Evolutionary conservation across 805 yeast species (phyloP), one percentile per base, ranked within the genome.

Genomic region (Hanseniaspora lindneri): DNA sequence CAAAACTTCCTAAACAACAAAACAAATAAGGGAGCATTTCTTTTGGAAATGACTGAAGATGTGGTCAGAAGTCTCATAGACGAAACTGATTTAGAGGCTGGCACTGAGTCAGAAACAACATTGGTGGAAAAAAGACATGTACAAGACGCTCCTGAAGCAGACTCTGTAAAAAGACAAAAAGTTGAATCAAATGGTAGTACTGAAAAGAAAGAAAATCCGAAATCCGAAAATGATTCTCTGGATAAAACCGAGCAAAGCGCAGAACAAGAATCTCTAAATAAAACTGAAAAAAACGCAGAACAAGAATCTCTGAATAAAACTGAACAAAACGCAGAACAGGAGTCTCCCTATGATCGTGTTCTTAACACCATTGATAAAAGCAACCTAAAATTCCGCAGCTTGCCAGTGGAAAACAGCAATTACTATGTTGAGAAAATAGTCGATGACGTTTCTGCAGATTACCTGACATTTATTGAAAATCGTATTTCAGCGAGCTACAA

Each of bases 1-100:
- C 61, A 61, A 46, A 61, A 57, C 41, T 64, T 64, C 48, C 61
- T 64, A 27, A 60, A 60, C 35, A 53, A 63, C 39, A 62, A 62
- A 44, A 62, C 65, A 37, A 64, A 64, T 46, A 64, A 63, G 54
- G 59, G 62, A 11, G 62, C 53, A 29, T 56, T 58, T 32, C 50
- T 64, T 21, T 54, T 54, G 37, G 58, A 61, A 9, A 47, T 55
- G 2, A 53, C 56, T 7, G 51, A 52, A 4, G 64, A 58, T 16
- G 56, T 59, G 13, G 37, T 52, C 44, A 8, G 24, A 24, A 34
- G 21, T 6, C 32, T 46, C 14, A 5, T 39, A 4, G 28, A 37
- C 20, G 16, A 41, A 23, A 21, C 32, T n/a, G 49, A 44, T 44
- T 5, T 37, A 2, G 27, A 19, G 17, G 55, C 59, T 6, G 66